These are phyloP conservation scores for Phyllosticta citrichinensis DNA, from an alignment of 2,329 filamentous ascomycete genomes.

Conservation along the genomic window DNA sequence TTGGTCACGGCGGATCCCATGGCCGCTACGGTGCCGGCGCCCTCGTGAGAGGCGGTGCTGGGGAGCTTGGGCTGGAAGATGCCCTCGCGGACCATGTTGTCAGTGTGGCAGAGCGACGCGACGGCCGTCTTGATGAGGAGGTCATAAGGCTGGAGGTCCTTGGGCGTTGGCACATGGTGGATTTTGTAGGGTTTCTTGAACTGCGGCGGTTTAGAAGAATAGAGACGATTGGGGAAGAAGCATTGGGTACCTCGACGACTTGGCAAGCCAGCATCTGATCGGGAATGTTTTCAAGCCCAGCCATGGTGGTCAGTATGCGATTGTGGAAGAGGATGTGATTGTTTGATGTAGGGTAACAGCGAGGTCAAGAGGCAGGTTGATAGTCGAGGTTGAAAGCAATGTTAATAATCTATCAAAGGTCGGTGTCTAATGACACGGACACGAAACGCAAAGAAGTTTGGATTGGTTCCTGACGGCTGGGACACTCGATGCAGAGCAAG, in stretches of 20 bases:
- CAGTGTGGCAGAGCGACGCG: slow-evolving; percentile 54
- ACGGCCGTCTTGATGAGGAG: slow-evolving; percentile 52
- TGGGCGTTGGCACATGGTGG: slow-evolving; percentile 39
- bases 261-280: slow-evolving; percentile 39
- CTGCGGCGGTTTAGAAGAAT: slow-evolving; percentile 14
- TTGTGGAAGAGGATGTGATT: background rate
- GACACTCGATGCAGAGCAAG: background rate
- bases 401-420: background rate
- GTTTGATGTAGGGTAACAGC: background rate
- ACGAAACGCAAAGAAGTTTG: background rate
- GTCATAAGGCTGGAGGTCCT: slow-evolving; percentile 39
- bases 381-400: background rate
- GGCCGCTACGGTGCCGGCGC: slow-evolving; percentile 44
- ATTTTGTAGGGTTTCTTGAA: slow-evolving; percentile 48
- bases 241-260: slow-evolving; percentile 31
- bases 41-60: slow-evolving; percentile 48
- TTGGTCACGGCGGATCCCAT: slow-evolving; percentile 32
- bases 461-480: background rate
- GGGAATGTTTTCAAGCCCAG: slow-evolving; percentile 24
- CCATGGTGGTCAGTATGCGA: background rate
- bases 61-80: slow-evolving; percentile 41
- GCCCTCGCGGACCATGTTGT: slow-evolving; percentile 45
- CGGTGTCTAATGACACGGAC: background rate
- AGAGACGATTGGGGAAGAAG: background rate
- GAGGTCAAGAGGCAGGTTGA: background rate